phyloP scores from a whole-genome alignment of 2,329 filamentous ascomycete species.

The Xylaria arbuscula region DNA sequence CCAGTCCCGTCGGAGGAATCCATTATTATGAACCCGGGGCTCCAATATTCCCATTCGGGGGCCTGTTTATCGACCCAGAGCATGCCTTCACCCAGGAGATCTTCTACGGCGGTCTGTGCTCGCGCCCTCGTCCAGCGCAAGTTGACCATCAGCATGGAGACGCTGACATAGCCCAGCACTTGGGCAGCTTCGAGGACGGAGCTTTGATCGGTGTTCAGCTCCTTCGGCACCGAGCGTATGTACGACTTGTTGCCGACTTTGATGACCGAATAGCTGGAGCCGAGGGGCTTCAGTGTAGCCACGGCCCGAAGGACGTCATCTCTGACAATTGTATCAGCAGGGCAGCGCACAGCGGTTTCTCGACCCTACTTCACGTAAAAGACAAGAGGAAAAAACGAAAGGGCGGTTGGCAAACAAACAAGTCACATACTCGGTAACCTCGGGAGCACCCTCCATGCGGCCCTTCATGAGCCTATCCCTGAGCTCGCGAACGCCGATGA shows the following conservation, averaged over 20 bases:
- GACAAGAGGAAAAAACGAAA: background rate
- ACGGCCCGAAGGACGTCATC: conserved; percentile 94
- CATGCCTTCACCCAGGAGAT: conserved; percentile 87
- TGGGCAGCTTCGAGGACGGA: conserved; percentile 92
- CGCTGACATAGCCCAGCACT: conserved; percentile 87
- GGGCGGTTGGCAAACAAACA: no score
- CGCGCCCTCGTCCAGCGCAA: conserved; percentile 85
- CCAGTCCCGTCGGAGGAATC: conserved; percentile 38
- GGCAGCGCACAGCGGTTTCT: background rate
- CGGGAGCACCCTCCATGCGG: conserved; percentile 78
- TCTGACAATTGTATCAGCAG: conserved; percentile 52
- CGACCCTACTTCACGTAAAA: background rate
- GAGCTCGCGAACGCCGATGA: conserved; percentile 87
- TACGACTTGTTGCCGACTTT: conserved; percentile 86
- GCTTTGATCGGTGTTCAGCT: conserved; percentile 93
- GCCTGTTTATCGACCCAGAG: conserved; percentile 93
- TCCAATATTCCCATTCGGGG: conserved; percentile 94
- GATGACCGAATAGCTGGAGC: conserved; percentile 86
- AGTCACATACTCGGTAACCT: conserved; percentile 76
- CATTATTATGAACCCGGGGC: conserved; percentile 74
- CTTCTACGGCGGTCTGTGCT: conserved; percentile 89
- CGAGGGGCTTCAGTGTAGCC: conserved; percentile 85
- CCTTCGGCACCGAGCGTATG: conserved; percentile 92
- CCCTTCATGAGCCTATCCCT: conserved; percentile 78
- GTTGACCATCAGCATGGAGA: conserved; percentile 89